phyloP scores from a whole-genome alignment of 2,329 filamentous ascomycete species.

The Cytospora paraplurivora region DNA sequence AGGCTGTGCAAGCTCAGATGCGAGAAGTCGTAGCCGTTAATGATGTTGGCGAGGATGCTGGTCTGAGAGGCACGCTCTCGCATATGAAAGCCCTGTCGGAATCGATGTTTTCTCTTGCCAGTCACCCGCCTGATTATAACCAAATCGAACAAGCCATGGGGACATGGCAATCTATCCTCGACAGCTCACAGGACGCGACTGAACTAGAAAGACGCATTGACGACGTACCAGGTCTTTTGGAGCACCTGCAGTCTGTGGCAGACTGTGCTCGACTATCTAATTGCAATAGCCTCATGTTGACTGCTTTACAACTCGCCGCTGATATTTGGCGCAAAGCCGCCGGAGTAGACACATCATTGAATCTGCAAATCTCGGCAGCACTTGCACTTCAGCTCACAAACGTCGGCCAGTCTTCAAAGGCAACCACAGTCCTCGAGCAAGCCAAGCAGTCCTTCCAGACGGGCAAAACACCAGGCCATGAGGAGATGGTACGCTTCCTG shows the following conservation, averaged over 20 bases:
- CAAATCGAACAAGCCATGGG: conserved; percentile 42
- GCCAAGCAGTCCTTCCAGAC: conserved; percentile 32
- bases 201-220: conserved; percentile 51
- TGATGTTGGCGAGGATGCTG: conserved; percentile 48
- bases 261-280: conserved; percentile 56
- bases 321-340: conserved; percentile 43
- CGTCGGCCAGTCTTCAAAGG: conserved; percentile 54
- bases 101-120: conserved; percentile 48
- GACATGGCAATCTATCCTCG: conserved; percentile 49
- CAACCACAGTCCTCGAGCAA: conserved; percentile 47
- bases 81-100: conserved; percentile 51
- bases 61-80: conserved; percentile 48
- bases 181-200: conserved; percentile 41
- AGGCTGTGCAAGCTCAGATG: conserved; percentile 44
- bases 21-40: conserved; percentile 43
- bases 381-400: conserved; percentile 56
- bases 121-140: conserved; percentile 41
- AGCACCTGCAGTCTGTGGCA: conserved; percentile 52
- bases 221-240: conserved; percentile 51
- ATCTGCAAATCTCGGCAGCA: conserved; percentile 38
- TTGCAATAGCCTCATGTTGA: conserved; percentile 48
- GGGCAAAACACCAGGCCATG: conserved; percentile 36
- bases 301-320: conserved; percentile 50
- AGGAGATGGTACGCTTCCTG: conserved; percentile 57
- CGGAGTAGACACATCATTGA: conserved; percentile 8